Base-by-base conservation (phyloP, 257 asterid genomes). In the Mentha longifolia region DNA sequence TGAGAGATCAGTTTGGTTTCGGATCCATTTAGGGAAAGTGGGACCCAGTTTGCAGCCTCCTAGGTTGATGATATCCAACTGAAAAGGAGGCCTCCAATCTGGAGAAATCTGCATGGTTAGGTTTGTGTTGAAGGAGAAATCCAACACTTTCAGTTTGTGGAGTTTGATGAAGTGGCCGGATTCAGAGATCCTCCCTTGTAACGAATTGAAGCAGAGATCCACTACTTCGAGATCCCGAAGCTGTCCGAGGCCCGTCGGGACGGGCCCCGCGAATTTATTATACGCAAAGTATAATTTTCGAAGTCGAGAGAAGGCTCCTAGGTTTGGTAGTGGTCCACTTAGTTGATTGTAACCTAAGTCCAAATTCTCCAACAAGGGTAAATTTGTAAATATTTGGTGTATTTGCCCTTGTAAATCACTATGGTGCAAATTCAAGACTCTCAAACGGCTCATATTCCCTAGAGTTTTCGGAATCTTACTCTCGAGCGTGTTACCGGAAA, bases 21-120 rank as follows among this genome's bases (percentile, higher is more conserved):
- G 70, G 28, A 80, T 35, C 87, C 85, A 80, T 22, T 52, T 10
- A 0, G 83, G 87, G 47, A 83, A 83, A 65, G 10, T 64, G 4
- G 64, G 64, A 5, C 64, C 64, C 2, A 58, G 4, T 6, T 28
- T 58, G 42, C 42, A 58, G 64, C 20, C 19, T 58, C 42, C 64
- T 30, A 58, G 8, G 4, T 31, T 28, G 25, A 58, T 58, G 8
- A 7, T 13, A 6, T 31, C 42, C 64, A 58, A 14, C 1, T 58
- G 64, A 15, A 58, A 58, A 31, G 64, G 64, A 58, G 43, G 64
- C 2, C 2, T 13, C 64, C 43, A 31, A 30, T 31, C 4, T 0
- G 64, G 11, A 4, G 42, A 28, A 28, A 58, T 30, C 22, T 59
- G 20, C 22, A 59, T 2, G 45, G 43, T 33, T 12, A 59, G 33